phyloP scores from a whole-genome alignment of 2,329 filamentous ascomycete genomes.

The Ophiocordyceps camponoti-floridani region DNA sequence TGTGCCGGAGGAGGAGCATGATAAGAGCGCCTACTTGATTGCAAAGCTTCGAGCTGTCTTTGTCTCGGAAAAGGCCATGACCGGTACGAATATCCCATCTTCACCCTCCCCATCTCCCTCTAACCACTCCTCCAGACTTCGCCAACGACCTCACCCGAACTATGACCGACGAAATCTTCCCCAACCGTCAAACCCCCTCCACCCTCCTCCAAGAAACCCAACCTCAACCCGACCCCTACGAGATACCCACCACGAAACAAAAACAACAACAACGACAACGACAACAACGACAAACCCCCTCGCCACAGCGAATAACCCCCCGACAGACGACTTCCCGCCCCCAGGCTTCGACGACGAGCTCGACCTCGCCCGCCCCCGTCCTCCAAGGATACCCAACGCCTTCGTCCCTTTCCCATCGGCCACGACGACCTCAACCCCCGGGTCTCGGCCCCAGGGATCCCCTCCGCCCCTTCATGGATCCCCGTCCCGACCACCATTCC shows the following conservation, averaged over 20 bases:
- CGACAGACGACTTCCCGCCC: conserved; percentile 40
- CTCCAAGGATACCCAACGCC: conserved; percentile 21
- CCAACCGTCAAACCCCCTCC: neutral
- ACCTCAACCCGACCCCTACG: neutral
- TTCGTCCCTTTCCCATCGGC: conserved; percentile 51
- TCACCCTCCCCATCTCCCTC: neutral
- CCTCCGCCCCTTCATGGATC: conserved; percentile 40
- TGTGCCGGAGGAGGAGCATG: conserved; percentile 20
- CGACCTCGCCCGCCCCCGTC: conserved; percentile 50
- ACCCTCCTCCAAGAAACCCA: neutral
- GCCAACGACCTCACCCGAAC: conserved; percentile 9
- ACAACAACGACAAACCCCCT: conserved; percentile 40
- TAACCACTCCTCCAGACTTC: neutral
- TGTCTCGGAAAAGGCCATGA: conserved; percentile 52
- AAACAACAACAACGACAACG: neutral
- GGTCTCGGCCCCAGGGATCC: conserved; percentile 77
- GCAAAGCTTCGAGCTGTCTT: conserved; percentile 44
- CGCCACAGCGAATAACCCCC: conserved; percentile 36
- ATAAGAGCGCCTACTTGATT: conserved; percentile 27
- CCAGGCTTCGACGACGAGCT: conserved; percentile 90
- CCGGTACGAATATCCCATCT: conserved; percentile 14
- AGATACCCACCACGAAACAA: too few species aligned
- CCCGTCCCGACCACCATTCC: conserved; percentile 27
- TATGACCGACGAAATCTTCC: conserved; percentile 32
- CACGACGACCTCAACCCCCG: conserved; percentile 78